These are phyloP conservation scores for Boletus sp. DNA, from an alignment of 768 basidiomycete genomes.

Conservation along the genomic window DNA sequence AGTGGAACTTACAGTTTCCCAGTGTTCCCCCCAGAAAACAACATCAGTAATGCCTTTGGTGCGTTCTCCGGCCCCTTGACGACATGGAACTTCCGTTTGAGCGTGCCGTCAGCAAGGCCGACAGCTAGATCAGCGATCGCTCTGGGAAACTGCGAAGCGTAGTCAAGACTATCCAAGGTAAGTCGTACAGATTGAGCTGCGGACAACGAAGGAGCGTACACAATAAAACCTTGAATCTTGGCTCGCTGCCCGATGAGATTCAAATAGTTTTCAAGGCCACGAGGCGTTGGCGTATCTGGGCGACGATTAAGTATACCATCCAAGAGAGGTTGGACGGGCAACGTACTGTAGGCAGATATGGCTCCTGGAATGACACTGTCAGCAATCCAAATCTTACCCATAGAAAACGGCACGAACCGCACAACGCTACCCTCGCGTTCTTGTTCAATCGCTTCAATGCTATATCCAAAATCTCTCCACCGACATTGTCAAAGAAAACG, in stretches of 20 bases:
- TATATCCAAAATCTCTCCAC: conserved; percentile 79
- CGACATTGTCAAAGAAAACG: conserved; percentile 83
- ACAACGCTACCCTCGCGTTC: conserved; percentile 74
- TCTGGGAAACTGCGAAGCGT: conserved; percentile 53
- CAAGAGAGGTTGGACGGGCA: neutral
- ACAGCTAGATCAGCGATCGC: conserved; percentile 57
- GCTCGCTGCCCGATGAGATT: conserved; percentile 76
- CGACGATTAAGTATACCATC: neutral
- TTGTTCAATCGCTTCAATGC: conserved; percentile 72
- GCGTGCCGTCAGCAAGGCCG: conserved; percentile 62
- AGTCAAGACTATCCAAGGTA: conserved; percentile 61
- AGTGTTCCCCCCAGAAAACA: conserved; percentile 75
- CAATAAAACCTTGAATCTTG: conserved; percentile 80
- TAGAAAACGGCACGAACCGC: conserved; percentile 52
- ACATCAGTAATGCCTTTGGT: conserved; percentile 62
- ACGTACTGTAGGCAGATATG: conserved; percentile 80
- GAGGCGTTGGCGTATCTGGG: conserved; percentile 57
- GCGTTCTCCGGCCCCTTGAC: conserved; percentile 75
- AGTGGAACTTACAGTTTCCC: conserved; percentile 60
- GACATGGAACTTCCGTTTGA: conserved; percentile 80
- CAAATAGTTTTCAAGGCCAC: conserved; percentile 64
- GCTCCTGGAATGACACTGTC: conserved; percentile 49
- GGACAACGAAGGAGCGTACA: conserved; percentile 43
- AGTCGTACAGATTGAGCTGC: neutral
- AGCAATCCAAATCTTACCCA: neutral